These are phyloP conservation scores for Lotmaria passim DNA, from an alignment of 208 protist genomes.

Conservation along the genomic window DNA sequence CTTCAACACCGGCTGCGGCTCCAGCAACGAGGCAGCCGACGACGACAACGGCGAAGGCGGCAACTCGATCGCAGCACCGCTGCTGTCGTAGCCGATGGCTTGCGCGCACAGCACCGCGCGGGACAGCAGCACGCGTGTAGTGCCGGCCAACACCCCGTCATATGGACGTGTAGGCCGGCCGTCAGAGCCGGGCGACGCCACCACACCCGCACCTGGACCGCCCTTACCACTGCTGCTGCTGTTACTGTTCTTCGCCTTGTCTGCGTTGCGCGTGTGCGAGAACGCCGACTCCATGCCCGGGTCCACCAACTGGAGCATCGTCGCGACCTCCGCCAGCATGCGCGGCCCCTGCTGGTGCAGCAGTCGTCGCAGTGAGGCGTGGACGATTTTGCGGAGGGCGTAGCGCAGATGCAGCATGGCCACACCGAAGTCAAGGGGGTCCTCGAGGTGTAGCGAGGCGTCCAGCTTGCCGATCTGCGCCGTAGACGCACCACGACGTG, in stretches of 20 bases:
- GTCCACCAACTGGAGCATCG: conserved; percentile 61
- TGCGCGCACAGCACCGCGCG: conserved; percentile 71
- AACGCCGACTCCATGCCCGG: conserved; percentile 16
- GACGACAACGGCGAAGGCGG: background rate
- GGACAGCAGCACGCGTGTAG: conserved; percentile 68
- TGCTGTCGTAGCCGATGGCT: conserved; percentile 49
- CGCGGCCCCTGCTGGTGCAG: conserved; percentile 57
- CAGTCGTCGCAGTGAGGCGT: conserved; percentile 74
- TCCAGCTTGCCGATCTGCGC: conserved; percentile 42
- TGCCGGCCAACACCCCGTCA: conserved; percentile 72
- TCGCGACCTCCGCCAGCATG: conserved; percentile 66
- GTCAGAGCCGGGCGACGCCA: background rate
- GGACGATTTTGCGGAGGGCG: conserved; percentile 86
- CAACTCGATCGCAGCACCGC: conserved; percentile 27
- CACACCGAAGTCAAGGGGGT: conserved; percentile 80
- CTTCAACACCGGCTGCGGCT: conserved; percentile 35
- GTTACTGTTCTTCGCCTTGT: background rate
- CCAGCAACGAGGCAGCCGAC: background rate
- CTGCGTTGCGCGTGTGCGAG: background rate
- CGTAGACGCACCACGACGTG: background rate
- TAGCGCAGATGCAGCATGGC: conserved; percentile 82
- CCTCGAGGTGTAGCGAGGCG: conserved; percentile 68
- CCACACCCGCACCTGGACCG: background rate
- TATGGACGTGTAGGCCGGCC: conserved; percentile 8
- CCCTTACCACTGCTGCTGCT: background rate